A percentile compares a stretch with the other conserved stretches of the same genome.
These are phyloP conservation scores for Erucastrum elatum DNA, from an alignment of 345 rosid genomes.

Conservation along the genomic window DNA sequence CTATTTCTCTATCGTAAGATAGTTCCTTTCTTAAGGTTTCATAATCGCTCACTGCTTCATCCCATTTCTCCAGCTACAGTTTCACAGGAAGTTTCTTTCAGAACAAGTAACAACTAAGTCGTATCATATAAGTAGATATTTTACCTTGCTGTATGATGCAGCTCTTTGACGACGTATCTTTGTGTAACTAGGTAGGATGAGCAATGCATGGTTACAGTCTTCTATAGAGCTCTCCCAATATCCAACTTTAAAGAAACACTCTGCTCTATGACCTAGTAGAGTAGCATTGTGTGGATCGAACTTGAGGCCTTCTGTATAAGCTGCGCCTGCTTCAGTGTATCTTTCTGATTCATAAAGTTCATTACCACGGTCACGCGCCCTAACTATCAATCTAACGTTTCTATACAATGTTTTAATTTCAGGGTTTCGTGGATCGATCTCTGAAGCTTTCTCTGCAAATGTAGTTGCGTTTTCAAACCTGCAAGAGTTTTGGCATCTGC, in stretches of 20 bases:
- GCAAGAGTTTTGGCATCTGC: slow-evolving; percentile 53
- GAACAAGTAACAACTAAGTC: neutral
- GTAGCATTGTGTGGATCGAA: slow-evolving; percentile 79
- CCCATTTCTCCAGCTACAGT: slow-evolving; percentile 83
- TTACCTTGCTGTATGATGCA: slow-evolving; percentile 81
- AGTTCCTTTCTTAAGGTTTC: slow-evolving; percentile 79
- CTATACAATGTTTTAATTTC: slow-evolving; percentile 63
- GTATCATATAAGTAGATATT: neutral
- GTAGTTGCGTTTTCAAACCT: slow-evolving; percentile 92
- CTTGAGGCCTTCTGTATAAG: slow-evolving; percentile 87
- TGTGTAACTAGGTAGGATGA: slow-evolving; percentile 64
- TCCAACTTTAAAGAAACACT: slow-evolving; percentile 88
- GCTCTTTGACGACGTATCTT: slow-evolving; percentile 90
- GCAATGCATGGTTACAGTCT: slow-evolving; percentile 78
- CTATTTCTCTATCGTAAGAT: slow-evolving; percentile 76
- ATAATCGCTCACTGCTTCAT: slow-evolving; percentile 82
- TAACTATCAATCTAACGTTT: slow-evolving; percentile 64
- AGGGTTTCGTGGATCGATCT: slow-evolving; percentile 64
- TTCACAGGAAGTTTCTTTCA: slow-evolving; percentile 16
- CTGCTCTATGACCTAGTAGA: slow-evolving; percentile 82
- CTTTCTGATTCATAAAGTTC: slow-evolving; percentile 95
- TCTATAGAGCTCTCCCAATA: slow-evolving; percentile 78
- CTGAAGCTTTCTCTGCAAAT: slow-evolving; percentile 76
- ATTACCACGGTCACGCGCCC: slow-evolving; percentile 83
- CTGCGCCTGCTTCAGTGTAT: slow-evolving; percentile 91